A percentile compares a stretch with the other conserved stretches of the same genome.
Evolutionary conservation across 495 filamentous ascomycete genomes (phyloP).

Genomic region (Penicillium silybi): DNA sequence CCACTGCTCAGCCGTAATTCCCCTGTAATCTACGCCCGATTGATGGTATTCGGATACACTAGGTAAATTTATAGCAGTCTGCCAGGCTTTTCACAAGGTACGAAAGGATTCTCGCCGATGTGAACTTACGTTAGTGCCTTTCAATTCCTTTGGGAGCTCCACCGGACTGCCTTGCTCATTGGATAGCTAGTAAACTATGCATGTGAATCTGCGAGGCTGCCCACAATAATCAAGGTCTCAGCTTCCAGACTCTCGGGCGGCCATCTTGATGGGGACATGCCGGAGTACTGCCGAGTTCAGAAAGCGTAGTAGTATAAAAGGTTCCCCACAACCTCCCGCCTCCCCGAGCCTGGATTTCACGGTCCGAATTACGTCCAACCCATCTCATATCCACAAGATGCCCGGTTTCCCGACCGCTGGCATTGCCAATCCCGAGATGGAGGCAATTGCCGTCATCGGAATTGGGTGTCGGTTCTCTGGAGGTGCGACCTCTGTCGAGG

Average conservation of each 20-base stretch:
- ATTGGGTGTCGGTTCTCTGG: slow-evolving; percentile 34
- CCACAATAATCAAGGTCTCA: slow-evolving; percentile 4
- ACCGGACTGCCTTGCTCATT: background rate
- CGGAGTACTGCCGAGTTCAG: background rate
- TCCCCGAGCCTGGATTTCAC: background rate
- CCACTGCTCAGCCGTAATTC: too few species aligned
- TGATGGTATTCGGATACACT: background rate
- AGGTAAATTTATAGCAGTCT: background rate
- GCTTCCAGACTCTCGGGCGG: background rate
- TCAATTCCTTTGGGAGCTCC: background rate
- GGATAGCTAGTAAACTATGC: slow-evolving; percentile 11
- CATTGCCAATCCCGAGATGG: slow-evolving; percentile 9
- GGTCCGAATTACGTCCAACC: background rate
- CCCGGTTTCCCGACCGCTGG: slow-evolving; percentile 9
- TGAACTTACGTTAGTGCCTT: background rate
- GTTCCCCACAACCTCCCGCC: slow-evolving; percentile 8
- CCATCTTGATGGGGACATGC: too few species aligned
- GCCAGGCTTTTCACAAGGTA: background rate
- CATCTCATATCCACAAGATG: slow-evolving; percentile 6
- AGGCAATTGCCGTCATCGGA: slow-evolving; percentile 35
- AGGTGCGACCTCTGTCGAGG: slow-evolving; percentile 32
- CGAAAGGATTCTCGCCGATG: background rate
- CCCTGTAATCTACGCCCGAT: background rate
- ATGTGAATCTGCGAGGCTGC: slow-evolving; percentile 8
- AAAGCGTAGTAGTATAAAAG: slow-evolving; percentile 8